Conservation (phyloP, 2,329 filamentous ascomycete species). For the Colletotrichum liaoningense region DNA sequence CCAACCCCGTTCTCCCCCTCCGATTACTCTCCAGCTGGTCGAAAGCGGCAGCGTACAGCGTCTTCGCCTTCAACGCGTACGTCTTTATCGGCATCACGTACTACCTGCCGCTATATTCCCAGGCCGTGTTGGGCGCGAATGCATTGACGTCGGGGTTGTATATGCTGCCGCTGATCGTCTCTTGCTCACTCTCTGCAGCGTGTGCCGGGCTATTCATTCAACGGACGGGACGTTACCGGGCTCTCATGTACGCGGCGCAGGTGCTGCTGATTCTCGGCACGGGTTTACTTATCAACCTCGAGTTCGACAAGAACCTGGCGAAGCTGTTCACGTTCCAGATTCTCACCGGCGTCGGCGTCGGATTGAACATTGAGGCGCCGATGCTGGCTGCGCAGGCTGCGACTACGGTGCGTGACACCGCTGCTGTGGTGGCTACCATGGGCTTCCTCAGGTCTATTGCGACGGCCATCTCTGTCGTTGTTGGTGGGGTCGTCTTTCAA, state of each 20-base stretch:
- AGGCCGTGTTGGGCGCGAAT: constrained; percentile 48
- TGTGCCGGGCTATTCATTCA: constrained; percentile 54
- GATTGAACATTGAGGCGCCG: constrained; percentile 76
- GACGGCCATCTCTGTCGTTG: constrained; percentile 74
- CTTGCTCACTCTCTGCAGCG: constrained; percentile 38
- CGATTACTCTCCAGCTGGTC: constrained; percentile 55
- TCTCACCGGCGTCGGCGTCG: constrained; percentile 72
- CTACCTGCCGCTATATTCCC: constrained; percentile 60
- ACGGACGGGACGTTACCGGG: constrained; percentile 74
- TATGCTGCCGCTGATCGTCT: constrained; percentile 45
- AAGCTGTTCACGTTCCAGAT: constrained; percentile 72
- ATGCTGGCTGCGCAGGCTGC: constrained; percentile 76
- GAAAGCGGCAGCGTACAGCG: constrained; percentile 73
- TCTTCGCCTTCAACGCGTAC: constrained; percentile 74
- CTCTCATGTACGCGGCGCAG: constrained; percentile 69
- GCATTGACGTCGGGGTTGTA: constrained; percentile 48
- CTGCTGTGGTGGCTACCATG: constrained; percentile 75
- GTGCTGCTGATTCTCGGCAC: constrained; percentile 72
- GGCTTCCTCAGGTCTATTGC: constrained; percentile 76
- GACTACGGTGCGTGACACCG: constrained; percentile 72
- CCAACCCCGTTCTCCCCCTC: constrained; percentile 53
- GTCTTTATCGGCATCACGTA: constrained; percentile 74
- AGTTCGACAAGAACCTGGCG: constrained; percentile 63
- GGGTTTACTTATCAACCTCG: constrained; percentile 72
- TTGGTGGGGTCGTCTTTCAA: constrained; percentile 82